phyloP scores from a whole-genome alignment of 768 basidiomycete genomes.

The Leccinum fibrillosum region DNA sequence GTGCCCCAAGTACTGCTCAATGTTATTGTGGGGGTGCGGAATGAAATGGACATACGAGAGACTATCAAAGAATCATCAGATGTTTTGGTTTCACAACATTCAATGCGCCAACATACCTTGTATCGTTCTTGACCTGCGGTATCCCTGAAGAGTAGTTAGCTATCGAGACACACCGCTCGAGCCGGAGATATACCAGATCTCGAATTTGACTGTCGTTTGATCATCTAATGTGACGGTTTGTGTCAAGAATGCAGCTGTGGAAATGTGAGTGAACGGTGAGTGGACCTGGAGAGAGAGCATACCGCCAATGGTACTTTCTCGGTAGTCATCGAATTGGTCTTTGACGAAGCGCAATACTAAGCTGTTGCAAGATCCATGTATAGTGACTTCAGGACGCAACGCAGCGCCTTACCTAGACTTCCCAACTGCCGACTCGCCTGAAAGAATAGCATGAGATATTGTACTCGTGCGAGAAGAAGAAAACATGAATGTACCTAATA shows the following conservation, averaged over 20 bases:
- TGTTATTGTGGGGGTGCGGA: neutral
- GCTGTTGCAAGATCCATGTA: constrained; percentile 41
- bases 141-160: constrained; percentile 54
- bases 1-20: constrained; percentile 5
- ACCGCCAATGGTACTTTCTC: constrained; percentile 94
- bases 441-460: constrained; percentile 9
- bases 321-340: constrained; percentile 93
- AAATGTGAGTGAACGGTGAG: constrained; percentile 15
- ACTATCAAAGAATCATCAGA: constrained; percentile 26
- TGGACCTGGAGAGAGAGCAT: constrained; percentile 5
- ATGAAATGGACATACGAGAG: constrained; percentile 40
- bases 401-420: constrained; percentile 72
- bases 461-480: neutral
- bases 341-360: constrained; percentile 95
- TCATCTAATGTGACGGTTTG: constrained; percentile 92
- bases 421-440: constrained; percentile 97
- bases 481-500: constrained; percentile 60
- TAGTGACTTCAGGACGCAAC: constrained; percentile 20
- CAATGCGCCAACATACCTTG: constrained; percentile 50
- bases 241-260: constrained; percentile 92
- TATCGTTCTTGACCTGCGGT: constrained; percentile 96
- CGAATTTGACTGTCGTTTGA: constrained; percentile 92
- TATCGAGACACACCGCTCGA: neutral
- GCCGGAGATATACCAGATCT: constrained; percentile 75
- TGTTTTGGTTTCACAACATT: neutral